These are phyloP conservation scores for Sorghum bicolor DNA, from an alignment of 176 grass and related monocot species.

Conservation along the genomic window Sorghum_bicolor_NCBIv3 NC_012878.2:5832001-5832500, in stretches of 20 bases:
- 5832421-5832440: not conserved
- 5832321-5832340: not conserved
- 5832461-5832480: no score
- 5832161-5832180: not conserved
- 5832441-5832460: not conserved
- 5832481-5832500: no score
- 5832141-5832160: not conserved
- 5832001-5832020: not conserved
- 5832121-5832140: not conserved
- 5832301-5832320: not conserved
- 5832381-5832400: not conserved
- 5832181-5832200: not conserved
- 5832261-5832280: not conserved
- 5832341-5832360: not conserved
- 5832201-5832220: not conserved
- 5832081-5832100: not conserved
- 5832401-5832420: not conserved
- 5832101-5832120: not conserved
- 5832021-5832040: not conserved
- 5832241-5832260: not conserved
- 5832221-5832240: not conserved
- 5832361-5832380: not conserved
- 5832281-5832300: not conserved
- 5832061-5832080: not conserved
- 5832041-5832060: not conserved